Evolutionary conservation across 75 land plant genomes (phyloP).

Genomic region (Sequoiadendron giganteum): DNA sequence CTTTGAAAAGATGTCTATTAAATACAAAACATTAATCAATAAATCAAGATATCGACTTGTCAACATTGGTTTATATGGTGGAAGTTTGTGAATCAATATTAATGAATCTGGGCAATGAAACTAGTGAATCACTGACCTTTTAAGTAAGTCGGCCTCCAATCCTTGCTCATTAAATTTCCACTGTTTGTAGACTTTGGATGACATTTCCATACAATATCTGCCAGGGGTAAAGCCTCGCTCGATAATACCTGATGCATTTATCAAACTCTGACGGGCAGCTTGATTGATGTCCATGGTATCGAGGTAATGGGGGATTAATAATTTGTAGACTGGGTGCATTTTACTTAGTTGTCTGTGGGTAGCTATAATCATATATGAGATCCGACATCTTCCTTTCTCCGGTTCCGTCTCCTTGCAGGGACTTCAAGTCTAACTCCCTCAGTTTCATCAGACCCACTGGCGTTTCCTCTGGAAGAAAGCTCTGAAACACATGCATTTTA

Average conservation of each 20-base stretch:
- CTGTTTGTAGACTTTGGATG: conserved; percentile 6
- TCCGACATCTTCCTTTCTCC: too few relatives aligned
- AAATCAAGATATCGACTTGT: too few relatives aligned
- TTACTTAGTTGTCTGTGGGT: conserved; percentile 66
- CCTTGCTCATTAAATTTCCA: conserved; percentile 65
- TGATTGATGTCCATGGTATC: conserved; percentile 15
- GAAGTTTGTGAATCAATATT: too few relatives aligned
- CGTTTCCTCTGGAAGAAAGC: too few relatives aligned
- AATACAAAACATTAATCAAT: too few relatives aligned
- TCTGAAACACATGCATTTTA: conserved; percentile 19
- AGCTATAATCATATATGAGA: conserved; percentile 40
- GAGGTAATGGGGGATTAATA: conserved; percentile 2
- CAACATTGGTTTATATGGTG: too few relatives aligned
- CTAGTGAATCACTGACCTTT: neutral
- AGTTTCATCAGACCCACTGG: too few relatives aligned
- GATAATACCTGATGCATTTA: conserved; percentile 5
- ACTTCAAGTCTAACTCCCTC: too few relatives aligned
- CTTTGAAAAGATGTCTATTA: too few relatives aligned
- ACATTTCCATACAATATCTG: conserved; percentile 10
- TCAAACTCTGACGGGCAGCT: conserved; percentile 8
- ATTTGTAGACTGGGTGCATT: conserved; percentile 53
- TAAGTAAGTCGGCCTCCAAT: conserved; percentile 12
- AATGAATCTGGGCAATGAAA: neutral
- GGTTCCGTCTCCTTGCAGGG: too few relatives aligned
- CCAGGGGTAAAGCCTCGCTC: conserved; percentile 10